phyloP scores from a whole-genome alignment of 2,329 filamentous ascomycete species.

The Apiospora aurea region DNA sequence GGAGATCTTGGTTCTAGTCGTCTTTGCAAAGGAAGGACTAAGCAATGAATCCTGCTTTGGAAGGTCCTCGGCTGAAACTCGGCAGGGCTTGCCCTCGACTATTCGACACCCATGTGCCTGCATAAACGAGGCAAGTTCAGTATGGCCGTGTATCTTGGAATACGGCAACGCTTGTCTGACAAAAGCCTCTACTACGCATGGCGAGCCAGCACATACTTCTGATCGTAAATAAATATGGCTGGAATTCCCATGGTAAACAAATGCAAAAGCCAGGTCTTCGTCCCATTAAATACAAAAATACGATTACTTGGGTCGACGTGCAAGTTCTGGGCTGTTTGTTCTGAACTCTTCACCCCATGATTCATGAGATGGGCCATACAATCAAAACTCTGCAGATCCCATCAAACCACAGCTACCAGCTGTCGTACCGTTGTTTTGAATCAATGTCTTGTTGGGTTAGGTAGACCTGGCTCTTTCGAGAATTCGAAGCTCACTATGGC shows the following conservation, averaged over 20 bases:
- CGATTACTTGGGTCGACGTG: not conserved
- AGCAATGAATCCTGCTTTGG: not conserved
- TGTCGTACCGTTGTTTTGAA: no score
- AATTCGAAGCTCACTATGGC: not conserved
- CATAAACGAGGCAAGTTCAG: not conserved
- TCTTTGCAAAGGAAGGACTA: not conserved
- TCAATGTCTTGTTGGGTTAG: not conserved
- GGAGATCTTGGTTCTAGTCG: not conserved
- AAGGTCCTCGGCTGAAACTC: not conserved
- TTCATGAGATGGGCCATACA: no score
- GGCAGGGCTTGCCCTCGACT: not conserved
- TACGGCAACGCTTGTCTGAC: not conserved
- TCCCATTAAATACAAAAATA: not conserved
- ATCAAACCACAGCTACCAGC: no score
- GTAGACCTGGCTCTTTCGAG: not conserved
- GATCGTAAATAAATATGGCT: not conserved
- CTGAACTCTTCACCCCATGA: no score
- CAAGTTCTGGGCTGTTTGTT: no score
- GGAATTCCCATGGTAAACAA: not conserved
- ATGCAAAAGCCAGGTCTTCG: not conserved
- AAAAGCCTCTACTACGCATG: not conserved
- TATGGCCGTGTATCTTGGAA: not conserved
- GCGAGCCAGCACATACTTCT: not conserved
- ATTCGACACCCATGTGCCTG: not conserved
- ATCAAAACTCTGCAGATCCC: no score